These are phyloP conservation scores for Leishmania arabica DNA, from an alignment of 208 protist species.

Conservation along the genomic window DNA sequence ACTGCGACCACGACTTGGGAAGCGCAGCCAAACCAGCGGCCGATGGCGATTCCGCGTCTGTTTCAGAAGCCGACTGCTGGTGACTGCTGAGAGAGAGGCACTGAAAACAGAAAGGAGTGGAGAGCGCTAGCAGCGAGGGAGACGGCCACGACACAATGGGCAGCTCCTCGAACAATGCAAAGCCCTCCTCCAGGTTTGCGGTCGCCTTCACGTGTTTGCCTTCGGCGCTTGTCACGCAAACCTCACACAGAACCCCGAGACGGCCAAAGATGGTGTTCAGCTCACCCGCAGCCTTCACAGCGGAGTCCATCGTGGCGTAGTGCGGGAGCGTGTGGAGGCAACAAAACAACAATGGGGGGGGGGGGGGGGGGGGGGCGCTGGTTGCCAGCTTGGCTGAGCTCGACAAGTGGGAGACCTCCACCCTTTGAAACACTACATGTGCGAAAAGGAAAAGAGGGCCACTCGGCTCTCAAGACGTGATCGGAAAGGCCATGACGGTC, in stretches of 20 bases:
- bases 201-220: conserved; percentile 78
- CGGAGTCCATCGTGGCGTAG: conserved; percentile 46
- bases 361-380: not conserved
- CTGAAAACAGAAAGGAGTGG: conserved; percentile 62
- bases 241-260: conserved; percentile 59
- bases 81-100: conserved; percentile 54
- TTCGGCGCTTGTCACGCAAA: conserved; percentile 36
- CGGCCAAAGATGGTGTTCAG: conserved; percentile 61
- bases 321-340: not conserved
- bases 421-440: not conserved
- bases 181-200: conserved; percentile 33
- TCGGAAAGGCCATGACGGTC: not conserved
- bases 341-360: conserved; percentile 11
- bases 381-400: not conserved
- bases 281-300: conserved; percentile 45
- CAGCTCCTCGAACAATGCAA: conserved; percentile 68
- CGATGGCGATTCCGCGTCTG: not conserved
- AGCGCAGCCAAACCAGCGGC: not conserved
- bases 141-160: conserved; percentile 80
- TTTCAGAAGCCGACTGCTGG: not conserved
- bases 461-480: not conserved
- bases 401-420: not conserved
- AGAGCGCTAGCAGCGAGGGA: conserved; percentile 32
- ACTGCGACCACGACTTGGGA: conserved; percentile 34
- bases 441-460: not conserved